Evolutionary conservation across 495 filamentous ascomycete species (phyloP), one percentile per base, ranked within the genome.

Genomic region (Talaromyces nanjingensis): DNA sequence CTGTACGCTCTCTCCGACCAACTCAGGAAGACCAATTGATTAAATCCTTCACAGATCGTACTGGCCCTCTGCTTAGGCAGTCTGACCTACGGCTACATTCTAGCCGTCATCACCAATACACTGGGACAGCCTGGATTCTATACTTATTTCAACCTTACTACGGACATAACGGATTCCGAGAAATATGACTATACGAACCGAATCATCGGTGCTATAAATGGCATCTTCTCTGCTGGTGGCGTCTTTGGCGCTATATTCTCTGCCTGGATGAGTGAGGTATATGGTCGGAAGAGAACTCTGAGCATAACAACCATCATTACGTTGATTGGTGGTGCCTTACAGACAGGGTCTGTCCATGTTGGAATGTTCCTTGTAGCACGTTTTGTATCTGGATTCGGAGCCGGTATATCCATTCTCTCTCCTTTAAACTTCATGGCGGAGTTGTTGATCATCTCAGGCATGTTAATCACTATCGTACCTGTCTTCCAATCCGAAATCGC

Each of bases 281-380:
- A 59, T 31, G 55, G 55, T 18, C 55, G 55, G 16, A 59, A 59
- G 55, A 59, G 1, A 59, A 33, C 55, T 29, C 18, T 59, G 55
- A 59, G 6, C 55, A 33, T 33, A 59, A 7, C 55, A 12, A 33
- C 55, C 27, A 29, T 59, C 55, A 33, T 59, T 59, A 59, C 55
- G 27, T 59, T 75, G 0, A 64, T 76, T 58, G 86, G 86, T 71
- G 78, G 81, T 63, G 73, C 81, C 47, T 73, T 89, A 27, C 85
- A 88, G 73, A 81, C 77, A 24, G 74, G 71, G 12, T 72, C 72
- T 24, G 64, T 65, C 3, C 69, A 70, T 45, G 54, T 71, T 25
- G 72, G 65, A 7, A 72, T 74, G 69, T 70, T 76, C 66, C 72
- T 76, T 57, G 72, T 67, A 42, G 72, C 71, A 24, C 68, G 74